Base-by-base conservation (phyloP, 768 basidiomycete species). In the Boletales sp. region DNA sequence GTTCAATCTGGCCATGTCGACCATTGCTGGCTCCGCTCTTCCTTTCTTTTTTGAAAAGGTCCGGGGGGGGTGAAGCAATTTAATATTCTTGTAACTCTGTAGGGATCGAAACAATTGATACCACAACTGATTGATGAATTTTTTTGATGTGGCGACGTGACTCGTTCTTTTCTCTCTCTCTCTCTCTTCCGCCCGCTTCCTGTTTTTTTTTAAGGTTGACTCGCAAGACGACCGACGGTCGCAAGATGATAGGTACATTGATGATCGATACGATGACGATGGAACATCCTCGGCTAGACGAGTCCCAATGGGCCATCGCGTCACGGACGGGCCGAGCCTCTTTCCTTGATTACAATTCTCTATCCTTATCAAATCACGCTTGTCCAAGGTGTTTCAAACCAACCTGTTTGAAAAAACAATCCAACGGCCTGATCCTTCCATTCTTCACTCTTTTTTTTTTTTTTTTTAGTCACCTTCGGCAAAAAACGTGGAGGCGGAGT, bases 71-170 rank as follows among this genome's bases (percentile, higher is more conserved):
- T 13, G 15, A 13, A 43, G 15, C 24, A 29, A 21, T 34, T 45
- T 35, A 46, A 40, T 48, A 32, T 53, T 57, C 52, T 61, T 63
- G 60, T 61, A 50, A 47, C 43, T 44, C 32, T 48, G 60, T 56
- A 57, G 24, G 45, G 47, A 57, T 48, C n/a, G 61, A 61, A 64
- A 52, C 61, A 48, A 17, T 48, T 52, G 51, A 58, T 58, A 46
- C 49, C 48, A 55, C 40, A 35, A 45, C 29, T 56, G 40, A 56
- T 55, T 46, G 17, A 47, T 51, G 53, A 43, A 39, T 9, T 21
- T 43, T 9, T 21, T 43, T 58, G 56, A 59, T 50, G 47, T 40
- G 30, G 32, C 54, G 54, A 50, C 54, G 31, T 29, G 29, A 50
- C 21, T 31, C 32, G 24, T 39, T 12, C 35, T 34, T 34, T 40